These are phyloP conservation scores for Crithidia acanthocephali DNA, from an alignment of 208 protist species.

Conservation along the genomic window DNA sequence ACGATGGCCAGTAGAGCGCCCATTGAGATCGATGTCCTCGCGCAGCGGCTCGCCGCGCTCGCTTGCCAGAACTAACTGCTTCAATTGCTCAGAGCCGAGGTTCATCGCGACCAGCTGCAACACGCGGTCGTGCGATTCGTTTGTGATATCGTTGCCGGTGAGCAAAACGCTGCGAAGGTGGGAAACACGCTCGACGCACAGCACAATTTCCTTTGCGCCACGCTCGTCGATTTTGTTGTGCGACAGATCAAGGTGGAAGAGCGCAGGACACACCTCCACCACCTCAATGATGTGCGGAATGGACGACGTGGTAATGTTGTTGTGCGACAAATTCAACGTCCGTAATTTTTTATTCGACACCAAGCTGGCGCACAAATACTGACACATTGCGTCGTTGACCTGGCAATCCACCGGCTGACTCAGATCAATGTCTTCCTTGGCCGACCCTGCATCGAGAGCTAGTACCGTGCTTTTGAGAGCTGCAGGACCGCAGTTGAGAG, in stretches of 20 bases:
- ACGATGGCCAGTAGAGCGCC: conserved; percentile 36
- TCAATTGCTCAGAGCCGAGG: conserved; percentile 64
- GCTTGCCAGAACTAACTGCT: conserved; percentile 56
- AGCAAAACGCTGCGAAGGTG: conserved; percentile 52
- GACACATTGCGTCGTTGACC: conserved; percentile 66
- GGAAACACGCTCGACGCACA: conserved; percentile 44
- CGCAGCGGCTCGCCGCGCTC: conserved; percentile 44
- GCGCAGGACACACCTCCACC: conserved; percentile 49
- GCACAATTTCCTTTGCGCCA: conserved; percentile 55
- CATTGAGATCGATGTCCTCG: conserved; percentile 73
- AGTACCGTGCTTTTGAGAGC: conserved; percentile 66
- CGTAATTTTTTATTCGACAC: conserved; percentile 47
- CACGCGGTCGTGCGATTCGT: conserved; percentile 46
- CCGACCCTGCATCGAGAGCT: conserved; percentile 54
- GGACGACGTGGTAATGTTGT: conserved; percentile 65
- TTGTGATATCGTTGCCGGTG: conserved; percentile 59
- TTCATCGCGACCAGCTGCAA: conserved; percentile 75
- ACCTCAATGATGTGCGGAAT: conserved; percentile 65
- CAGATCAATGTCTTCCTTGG: conserved; percentile 56
- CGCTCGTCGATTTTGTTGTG: conserved; percentile 76
- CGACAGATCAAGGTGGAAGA: conserved; percentile 66
- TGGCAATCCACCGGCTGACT: conserved; percentile 35
- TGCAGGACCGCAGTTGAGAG: conserved; percentile 69
- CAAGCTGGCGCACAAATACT: conserved; percentile 60
- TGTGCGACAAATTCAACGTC: conserved; percentile 63